Percentiles rank a stretch among this genome's conserved stretches.
These are phyloP conservation scores for Pugionium cornutum DNA, from an alignment of 345 rosid genomes.

Conservation along the genomic window DNA sequence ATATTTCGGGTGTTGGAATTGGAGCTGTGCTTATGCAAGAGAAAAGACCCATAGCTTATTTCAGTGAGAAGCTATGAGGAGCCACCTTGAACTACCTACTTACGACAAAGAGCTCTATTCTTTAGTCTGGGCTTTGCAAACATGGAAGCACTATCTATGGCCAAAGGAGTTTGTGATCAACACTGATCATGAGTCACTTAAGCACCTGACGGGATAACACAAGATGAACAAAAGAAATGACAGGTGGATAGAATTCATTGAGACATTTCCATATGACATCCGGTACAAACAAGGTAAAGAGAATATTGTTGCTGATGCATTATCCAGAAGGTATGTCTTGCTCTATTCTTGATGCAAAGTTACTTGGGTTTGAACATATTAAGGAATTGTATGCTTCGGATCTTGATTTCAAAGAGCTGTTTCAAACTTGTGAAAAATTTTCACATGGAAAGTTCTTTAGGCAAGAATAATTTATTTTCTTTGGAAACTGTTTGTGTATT, in stretches of 20 bases:
- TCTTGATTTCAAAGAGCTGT: no score
- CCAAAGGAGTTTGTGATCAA: background rate
- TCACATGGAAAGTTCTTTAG: no score
- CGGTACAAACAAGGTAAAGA: background rate
- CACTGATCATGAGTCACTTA: background rate
- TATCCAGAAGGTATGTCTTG: no score
- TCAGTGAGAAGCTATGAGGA: background rate
- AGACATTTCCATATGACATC: background rate
- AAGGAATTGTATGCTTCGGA: no score
- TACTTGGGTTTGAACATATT: no score
- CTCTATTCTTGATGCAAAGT: no score
- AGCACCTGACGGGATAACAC: background rate
- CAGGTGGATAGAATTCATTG: background rate
- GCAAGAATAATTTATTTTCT: no score
- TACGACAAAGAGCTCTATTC: background rate
- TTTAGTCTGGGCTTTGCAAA: background rate
- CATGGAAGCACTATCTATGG: background rate
- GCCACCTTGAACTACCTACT: background rate
- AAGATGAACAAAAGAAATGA: background rate
- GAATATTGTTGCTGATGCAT: background rate
- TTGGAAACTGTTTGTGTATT: no score
- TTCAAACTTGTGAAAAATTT: no score
- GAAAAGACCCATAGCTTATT: no score
- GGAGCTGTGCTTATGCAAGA: background rate
- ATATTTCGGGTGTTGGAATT: background rate